Base-by-base conservation (phyloP, 768 basidiomycete genomes). In the Saitozyma podzolica region DNA sequence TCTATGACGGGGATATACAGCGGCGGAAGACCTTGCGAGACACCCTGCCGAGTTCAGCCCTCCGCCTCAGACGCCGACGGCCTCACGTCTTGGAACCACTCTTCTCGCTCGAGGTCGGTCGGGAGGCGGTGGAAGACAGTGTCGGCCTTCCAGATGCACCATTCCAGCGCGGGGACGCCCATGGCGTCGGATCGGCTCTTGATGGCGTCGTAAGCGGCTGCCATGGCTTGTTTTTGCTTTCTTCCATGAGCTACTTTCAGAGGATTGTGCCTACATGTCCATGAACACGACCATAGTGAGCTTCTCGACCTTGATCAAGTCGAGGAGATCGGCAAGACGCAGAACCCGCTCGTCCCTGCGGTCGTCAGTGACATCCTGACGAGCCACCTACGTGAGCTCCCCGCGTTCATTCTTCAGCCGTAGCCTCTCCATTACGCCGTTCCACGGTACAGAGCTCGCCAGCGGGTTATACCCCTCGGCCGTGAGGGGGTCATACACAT, bases 1-100 rank as follows among this genome's bases (percentile, higher is more conserved):
- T 58, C 57, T 6, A 58, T n/a, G 45, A 58, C 57, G 16, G 57
- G 57, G 16, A 58, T 58, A 7, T 40, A 58, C 6, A 58, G 9
- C 8, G 57, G 43, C 16, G 16, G n/a, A 29, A 20, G 43, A 37
- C 19, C 29, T 17, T 17, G n/a, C 48, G 11, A 10, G 9, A 13
- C 20, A 6, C 13, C 45, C 45, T 47, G n/a, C 13, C n/a, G n/a
- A 13, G 11, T 13, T 11, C 45, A 47, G 13, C 45, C 11, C n/a
- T 47, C 45, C 13, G 29, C 29, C 29, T 5, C 29, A 29, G 29
- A 2, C n/a, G 45, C n/a, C n/a, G 45, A 17, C 2, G 6, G 2
- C 3, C 45, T 47, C 45, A 47, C 45, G 13, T 39, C 48, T 13
- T n/a, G 47, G 29, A 13, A 50, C 57, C 57, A 58, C 6, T 2